phyloP scores from a whole-genome alignment of 2,329 filamentous ascomycete genomes.

The Septoria linicola region DNA sequence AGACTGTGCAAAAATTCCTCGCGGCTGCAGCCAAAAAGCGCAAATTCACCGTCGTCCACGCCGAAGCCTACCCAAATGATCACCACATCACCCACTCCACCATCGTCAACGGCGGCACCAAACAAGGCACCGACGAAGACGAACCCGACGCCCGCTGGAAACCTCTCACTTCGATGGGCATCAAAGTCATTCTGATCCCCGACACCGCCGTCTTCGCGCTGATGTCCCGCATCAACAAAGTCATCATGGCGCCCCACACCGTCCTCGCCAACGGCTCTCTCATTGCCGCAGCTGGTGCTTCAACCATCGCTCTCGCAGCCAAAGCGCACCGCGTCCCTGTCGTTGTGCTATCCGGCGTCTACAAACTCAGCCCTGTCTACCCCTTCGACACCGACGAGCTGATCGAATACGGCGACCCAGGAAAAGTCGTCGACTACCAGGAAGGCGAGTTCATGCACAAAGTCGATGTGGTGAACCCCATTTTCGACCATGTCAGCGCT shows the following conservation, averaged over 20 bases:
- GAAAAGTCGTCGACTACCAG: constrained; percentile 71
- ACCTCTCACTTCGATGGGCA: constrained; percentile 72
- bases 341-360: constrained; percentile 84
- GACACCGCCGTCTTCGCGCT: constrained; percentile 87
- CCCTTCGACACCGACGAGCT: constrained; percentile 78
- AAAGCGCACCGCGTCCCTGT: constrained; percentile 80
- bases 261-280: constrained; percentile 87
- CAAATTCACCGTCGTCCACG: constrained; percentile 87
- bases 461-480: constrained; percentile 73
- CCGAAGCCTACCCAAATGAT: constrained; percentile 70
- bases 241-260: constrained; percentile 82
- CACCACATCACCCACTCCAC: constrained; percentile 63
- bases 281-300: constrained; percentile 79
- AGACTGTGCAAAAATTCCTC: constrained; percentile 85
- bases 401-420: constrained; percentile 82
- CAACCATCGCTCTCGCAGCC: constrained; percentile 79
- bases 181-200: constrained; percentile 78
- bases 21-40: constrained; percentile 83
- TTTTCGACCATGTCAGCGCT: constrained; percentile 78
- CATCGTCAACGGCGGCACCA: constrained; percentile 55
- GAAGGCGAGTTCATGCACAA: constrained; percentile 77
- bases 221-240: constrained; percentile 94
- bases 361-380: constrained; percentile 89
- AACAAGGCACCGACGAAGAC: constrained; percentile 44
- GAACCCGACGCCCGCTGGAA: constrained; percentile 64